Percentiles rank a stretch among this genome's conserved stretches.
Evolutionary conservation across 2,329 filamentous ascomycete genomes (phyloP).

Genomic region (Furcasterigmium furcatum): DNA sequence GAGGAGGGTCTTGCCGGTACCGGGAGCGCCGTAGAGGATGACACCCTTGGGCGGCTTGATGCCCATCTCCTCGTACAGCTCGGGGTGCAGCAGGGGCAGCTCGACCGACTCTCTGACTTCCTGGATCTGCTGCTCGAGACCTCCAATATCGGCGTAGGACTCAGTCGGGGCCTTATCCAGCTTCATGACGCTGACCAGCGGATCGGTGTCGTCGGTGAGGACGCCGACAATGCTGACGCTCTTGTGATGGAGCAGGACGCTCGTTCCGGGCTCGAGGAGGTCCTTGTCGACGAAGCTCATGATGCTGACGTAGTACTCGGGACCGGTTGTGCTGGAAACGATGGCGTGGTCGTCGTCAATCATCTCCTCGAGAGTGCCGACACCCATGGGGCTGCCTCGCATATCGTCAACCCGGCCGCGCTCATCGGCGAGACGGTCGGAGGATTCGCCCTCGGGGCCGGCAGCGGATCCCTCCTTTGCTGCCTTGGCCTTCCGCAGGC

Average conservation of each 20-base stretch:
- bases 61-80: constrained; percentile 99
- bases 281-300: constrained; percentile 99
- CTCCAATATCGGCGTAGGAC: constrained; percentile 97
- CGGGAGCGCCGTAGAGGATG: constrained; percentile 95
- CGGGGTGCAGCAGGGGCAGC: constrained; percentile 88
- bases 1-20: constrained; percentile 95
- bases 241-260: constrained; percentile 94
- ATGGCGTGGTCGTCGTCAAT: constrained; percentile 99
- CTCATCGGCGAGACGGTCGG: constrained; percentile 89
- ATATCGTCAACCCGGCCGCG: constrained; percentile 94
- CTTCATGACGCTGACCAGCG: constrained; percentile 97
- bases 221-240: constrained; percentile 97
- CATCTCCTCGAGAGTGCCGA: constrained; percentile 95
- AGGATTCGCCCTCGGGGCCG: constrained; percentile 68
- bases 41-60: constrained; percentile 99
- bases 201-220: constrained; percentile 92
- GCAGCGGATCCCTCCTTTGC: constrained; percentile 67
- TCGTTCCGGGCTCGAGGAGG: constrained; percentile 91
- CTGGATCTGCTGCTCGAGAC: constrained; percentile 91
- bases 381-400: constrained; percentile 97
- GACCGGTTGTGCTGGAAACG: constrained; percentile 93
- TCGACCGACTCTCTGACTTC: constrained; percentile 98
- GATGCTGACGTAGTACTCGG: constrained; percentile 99
- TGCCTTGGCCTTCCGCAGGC: constrained; percentile 85
- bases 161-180: constrained; percentile 98